phyloP scores from a whole-genome alignment of 2,329 filamentous ascomycete species.

The Ophiostoma populinum region DNA sequence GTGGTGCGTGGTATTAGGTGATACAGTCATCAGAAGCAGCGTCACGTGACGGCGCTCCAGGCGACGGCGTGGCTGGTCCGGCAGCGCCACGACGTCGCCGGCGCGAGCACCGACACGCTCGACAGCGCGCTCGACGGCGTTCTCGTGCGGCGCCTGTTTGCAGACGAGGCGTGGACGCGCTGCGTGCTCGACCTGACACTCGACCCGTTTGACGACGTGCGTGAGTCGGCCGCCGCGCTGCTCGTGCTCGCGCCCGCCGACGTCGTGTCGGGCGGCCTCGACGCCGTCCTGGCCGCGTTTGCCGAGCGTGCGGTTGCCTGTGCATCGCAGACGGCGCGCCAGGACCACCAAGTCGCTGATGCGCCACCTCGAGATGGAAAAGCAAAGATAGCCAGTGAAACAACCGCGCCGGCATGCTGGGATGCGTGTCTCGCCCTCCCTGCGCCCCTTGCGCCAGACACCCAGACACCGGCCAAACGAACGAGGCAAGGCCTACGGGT shows the following conservation, averaged over 20 bases:
- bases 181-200: conserved; percentile 63
- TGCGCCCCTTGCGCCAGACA: too few species aligned
- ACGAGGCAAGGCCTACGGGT: too few species aligned
- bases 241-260: conserved; percentile 47
- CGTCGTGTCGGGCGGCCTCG: conserved; percentile 24
- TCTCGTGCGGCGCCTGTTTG: conserved; percentile 16
- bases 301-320: conserved; percentile 34
- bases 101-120: conserved; percentile 13
- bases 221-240: conserved; percentile 38
- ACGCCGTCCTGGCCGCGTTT: conserved; percentile 27
- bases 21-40: too few species aligned
- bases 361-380: too few species aligned
- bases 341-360: too few species aligned
- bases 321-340: conserved; percentile 58
- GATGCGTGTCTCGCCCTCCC: too few species aligned
- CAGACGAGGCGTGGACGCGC: conserved; percentile 35
- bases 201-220: conserved; percentile 86
- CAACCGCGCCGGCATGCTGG: too few species aligned
- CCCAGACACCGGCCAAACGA: too few species aligned
- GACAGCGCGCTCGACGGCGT: too few species aligned
- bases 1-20: too few species aligned
- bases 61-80: conserved; percentile 49
- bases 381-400: too few species aligned
- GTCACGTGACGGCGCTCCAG: conserved; percentile 67
- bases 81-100: conserved; percentile 42